Evolutionary conservation across 2,329 filamentous ascomycete genomes (phyloP).

Genomic region (Gnomoniopsis sp.): DNA sequence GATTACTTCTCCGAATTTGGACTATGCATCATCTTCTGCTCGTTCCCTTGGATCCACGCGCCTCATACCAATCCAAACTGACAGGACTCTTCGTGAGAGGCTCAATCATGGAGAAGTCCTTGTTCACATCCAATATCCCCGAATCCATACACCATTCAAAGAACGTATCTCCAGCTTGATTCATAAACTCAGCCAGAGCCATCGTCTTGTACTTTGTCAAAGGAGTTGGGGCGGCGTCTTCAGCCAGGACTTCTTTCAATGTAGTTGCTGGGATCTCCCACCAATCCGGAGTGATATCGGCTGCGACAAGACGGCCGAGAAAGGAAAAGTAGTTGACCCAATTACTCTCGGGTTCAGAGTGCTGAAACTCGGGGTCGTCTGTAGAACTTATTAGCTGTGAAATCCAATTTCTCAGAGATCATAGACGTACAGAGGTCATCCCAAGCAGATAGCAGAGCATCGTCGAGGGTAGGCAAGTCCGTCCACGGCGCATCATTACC

Average conservation of each 20-base stretch:
- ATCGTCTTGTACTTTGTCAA: conserved; percentile 16
- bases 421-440: conserved; percentile 14
- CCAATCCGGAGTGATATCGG: conserved; percentile 17
- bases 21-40: neutral
- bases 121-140: conserved; percentile 10
- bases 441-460: conserved; percentile 15
- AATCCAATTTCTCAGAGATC: no score
- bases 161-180: conserved; percentile 12
- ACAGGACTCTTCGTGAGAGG: conserved; percentile 11
- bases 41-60: neutral
- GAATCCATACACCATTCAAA: conserved; percentile 18
- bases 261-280: conserved; percentile 17
- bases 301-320: conserved; percentile 14
- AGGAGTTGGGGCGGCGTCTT: conserved; percentile 5
- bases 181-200: conserved; percentile 18
- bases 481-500: conserved; percentile 18
- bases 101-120: conserved; percentile 13
- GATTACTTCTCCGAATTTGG: neutral
- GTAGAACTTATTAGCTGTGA: neutral
- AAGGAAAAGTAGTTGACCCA: conserved; percentile 18
- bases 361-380: conserved; percentile 17
- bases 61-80: conserved; percentile 11
- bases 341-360: conserved; percentile 7
- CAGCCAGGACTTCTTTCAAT: conserved; percentile 15
- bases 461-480: conserved; percentile 16